Percentiles rank a stretch among this genome's conserved stretches.
phyloP scores from a whole-genome alignment of 169 alveolate species.

The Plasmodium chabaudi region DNA sequence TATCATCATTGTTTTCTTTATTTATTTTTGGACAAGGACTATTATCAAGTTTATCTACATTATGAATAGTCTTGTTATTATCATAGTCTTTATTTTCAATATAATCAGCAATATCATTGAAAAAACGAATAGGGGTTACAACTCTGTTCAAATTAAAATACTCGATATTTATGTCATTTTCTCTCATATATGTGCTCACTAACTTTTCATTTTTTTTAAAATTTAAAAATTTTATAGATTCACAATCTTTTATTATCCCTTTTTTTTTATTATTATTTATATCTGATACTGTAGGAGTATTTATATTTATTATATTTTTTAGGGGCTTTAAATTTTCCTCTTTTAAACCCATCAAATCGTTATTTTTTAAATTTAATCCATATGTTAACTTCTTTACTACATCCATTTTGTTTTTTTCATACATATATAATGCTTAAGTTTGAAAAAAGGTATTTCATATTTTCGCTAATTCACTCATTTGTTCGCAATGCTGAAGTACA shows the following conservation, averaged over 20 bases:
- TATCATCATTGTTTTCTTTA: neutral
- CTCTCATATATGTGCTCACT: conserved; percentile 38
- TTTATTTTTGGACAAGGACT: neutral
- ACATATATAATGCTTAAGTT: neutral
- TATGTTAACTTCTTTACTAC: conserved; percentile 32
- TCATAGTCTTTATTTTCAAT: neutral
- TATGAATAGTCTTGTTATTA: neutral
- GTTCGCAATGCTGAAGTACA: no score
- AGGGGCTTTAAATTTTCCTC: conserved; percentile 68
- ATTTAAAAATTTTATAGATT: conserved; percentile 7
- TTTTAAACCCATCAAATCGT: conserved; percentile 45
- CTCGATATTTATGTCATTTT: conserved; percentile 61
- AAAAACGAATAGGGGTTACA: conserved; percentile 49
- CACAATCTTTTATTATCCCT: neutral
- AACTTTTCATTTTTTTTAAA: conserved; percentile 21
- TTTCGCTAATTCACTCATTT: neutral
- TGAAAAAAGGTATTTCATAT: neutral
- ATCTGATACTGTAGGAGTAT: neutral
- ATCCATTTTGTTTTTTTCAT: conserved; percentile 31
- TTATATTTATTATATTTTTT: conserved; percentile 41
- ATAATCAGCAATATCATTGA: conserved; percentile 33
- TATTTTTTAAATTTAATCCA: conserved; percentile 50
- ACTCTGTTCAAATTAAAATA: conserved; percentile 16
- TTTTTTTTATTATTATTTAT: conserved; percentile 9
- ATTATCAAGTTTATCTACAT: neutral